Conservation (phyloP, 192 early-diverging fungal species). For the Coemansia asiatica region DNA sequence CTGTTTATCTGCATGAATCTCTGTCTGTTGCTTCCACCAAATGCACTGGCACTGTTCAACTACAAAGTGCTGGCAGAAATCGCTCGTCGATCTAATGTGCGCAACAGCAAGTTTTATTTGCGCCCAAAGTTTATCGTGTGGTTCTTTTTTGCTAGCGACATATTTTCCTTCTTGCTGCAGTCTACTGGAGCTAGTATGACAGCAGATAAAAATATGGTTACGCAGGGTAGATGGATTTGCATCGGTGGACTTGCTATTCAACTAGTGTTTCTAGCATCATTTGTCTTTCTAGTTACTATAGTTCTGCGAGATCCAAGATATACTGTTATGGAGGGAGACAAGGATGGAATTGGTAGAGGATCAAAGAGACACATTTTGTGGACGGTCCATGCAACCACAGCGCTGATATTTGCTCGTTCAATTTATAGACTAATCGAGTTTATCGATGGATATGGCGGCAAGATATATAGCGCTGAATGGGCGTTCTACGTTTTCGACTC, state of each 20-base stretch:
- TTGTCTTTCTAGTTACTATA: slow-evolving; percentile 23
- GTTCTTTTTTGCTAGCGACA: slow-evolving; percentile 56
- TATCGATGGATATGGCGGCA: slow-evolving; percentile 36
- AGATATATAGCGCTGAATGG: slow-evolving; percentile 46
- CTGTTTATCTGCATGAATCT: slow-evolving; percentile 40
- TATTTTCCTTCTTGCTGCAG: slow-evolving; percentile 52
- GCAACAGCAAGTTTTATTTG: slow-evolving; percentile 20
- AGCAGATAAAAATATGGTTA: slow-evolving; percentile 10
- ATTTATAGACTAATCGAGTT: slow-evolving; percentile 52
- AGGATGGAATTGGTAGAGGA: slow-evolving; percentile 5
- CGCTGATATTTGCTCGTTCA: slow-evolving; percentile 35
- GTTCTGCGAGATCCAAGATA: slow-evolving; percentile 19
- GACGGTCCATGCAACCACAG: slow-evolving; percentile 36
- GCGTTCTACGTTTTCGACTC: slow-evolving; percentile 55
- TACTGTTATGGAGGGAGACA: slow-evolving; percentile 14
- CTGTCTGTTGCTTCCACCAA: slow-evolving; percentile 51
- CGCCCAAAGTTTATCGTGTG: slow-evolving; percentile 46
- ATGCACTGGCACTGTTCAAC: slow-evolving; percentile 53
- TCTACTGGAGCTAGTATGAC: slow-evolving; percentile 38
- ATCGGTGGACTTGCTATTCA: slow-evolving; percentile 42
- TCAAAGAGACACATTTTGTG: slow-evolving; percentile 34
- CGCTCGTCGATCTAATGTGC: slow-evolving; percentile 15
- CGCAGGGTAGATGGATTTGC: slow-evolving; percentile 33
- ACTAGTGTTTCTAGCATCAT: slow-evolving; percentile 31
- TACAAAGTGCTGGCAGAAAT: slow-evolving; percentile 52